Base-by-base conservation (phyloP, 2,329 filamentous ascomycete genomes). In the Calycina marina region DNA sequence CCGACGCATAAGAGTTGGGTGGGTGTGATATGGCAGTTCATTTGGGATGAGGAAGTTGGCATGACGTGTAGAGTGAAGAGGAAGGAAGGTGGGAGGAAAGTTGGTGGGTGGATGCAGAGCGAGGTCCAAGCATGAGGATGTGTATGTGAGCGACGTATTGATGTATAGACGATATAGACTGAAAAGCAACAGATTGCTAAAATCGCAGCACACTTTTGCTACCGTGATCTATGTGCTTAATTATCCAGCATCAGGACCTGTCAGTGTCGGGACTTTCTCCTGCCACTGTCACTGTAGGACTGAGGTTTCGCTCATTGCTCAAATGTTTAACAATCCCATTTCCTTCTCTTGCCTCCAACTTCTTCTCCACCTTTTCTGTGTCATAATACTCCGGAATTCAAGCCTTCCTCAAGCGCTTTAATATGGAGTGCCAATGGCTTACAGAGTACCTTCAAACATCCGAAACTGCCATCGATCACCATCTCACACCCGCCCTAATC, bases 31-130 rank as follows among this genome's bases (percentile, higher is more conserved):
- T 96, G 84, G 84, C 83, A 88, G 37, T 98, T 98, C 59, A 81
- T 98, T 44, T 72, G 77, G 60, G 90, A 98, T 55, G 75, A 81
- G 49, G 75, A 81, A 46, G 84, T 96, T 28, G 86, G 88, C 15
- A 69, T 94, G 53, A 88, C 74, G 61, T 93, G 85, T 58, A 72
- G 90, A 35, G 86, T 98, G 22, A 98, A 98, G 74, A 67, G 90
- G 45, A 80, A 80, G 53, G 71, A 88, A 47, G 85, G 86, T 6
- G 72, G 72, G 0, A 57, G 72, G 15, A 50, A 70, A 9, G 72
- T 77, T 6, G 71, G 72, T 49, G 63, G 60, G 8, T 83, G 78
- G 77, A 78, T 71, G 42, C 67, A 80, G 53, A 62, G 62, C 31
- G 78, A 84, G 58, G 61, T 84, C 30, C 66, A 83, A 56, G 72